Evolutionary conservation across 1,284 basidiomycete species (phyloP).

Genomic region (Porogramme epimiltina): DNA sequence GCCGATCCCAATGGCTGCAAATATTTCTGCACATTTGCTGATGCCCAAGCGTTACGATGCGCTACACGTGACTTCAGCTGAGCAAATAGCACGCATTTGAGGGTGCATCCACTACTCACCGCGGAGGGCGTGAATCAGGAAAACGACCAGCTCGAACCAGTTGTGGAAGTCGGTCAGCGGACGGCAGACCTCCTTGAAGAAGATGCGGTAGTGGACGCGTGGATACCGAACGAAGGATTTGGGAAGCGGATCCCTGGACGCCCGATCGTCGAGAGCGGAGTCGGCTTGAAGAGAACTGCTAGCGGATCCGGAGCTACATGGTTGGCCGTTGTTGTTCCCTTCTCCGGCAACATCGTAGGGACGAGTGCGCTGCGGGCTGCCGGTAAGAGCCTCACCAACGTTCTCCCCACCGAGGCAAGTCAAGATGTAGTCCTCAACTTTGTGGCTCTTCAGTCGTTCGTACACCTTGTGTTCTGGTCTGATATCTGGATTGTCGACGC

Average conservation of each 20-base stretch:
- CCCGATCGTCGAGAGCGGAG: too few relatives aligned
- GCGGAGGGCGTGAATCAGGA: neutral
- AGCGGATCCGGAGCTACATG: too few relatives aligned
- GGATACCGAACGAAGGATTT: too few relatives aligned
- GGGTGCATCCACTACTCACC: neutral
- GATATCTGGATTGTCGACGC: neutral
- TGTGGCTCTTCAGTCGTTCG: neutral
- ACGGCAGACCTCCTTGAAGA: neutral
- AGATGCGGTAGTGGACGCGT: conserved; percentile 4
- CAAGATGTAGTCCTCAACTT: neutral
- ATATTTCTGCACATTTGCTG: too few relatives aligned
- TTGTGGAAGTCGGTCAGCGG: neutral
- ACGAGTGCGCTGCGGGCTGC: too few relatives aligned
- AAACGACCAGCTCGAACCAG: neutral
- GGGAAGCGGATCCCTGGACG: too few relatives aligned
- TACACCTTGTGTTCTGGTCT: conserved; percentile 1
- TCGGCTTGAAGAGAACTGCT: too few relatives aligned
- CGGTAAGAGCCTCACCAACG: neutral
- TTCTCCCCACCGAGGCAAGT: neutral
- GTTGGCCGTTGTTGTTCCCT: neutral
- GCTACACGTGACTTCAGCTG: too few relatives aligned
- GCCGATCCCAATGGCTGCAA: too few relatives aligned
- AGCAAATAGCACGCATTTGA: neutral
- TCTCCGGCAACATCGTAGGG: neutral
- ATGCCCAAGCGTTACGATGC: too few relatives aligned